Evolutionary conservation across 2,329 filamentous ascomycete species (phyloP).

Genomic region (Exophiala mesophila): DNA sequence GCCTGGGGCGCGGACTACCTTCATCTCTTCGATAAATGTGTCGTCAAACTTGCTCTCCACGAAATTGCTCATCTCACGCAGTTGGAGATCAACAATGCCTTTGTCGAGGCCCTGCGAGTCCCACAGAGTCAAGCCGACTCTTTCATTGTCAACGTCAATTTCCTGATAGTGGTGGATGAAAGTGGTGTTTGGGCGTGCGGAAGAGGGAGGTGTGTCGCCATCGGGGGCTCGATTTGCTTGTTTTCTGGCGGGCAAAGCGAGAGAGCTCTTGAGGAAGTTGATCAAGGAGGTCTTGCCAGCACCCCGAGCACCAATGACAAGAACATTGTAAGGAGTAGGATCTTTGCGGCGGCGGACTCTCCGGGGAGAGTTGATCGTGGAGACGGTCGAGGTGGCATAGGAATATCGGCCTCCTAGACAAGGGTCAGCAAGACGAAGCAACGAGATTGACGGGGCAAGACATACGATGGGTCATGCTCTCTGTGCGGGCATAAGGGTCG

Average conservation of each 20-base stretch:
- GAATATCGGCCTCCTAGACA: conserved; percentile 68
- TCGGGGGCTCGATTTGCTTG: conserved; percentile 56
- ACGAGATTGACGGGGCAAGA: conserved; percentile 1
- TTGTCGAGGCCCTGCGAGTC: conserved; percentile 94
- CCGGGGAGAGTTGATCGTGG: conserved; percentile 86
- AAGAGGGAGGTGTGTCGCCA: conserved; percentile 46
- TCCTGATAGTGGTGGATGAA: conserved; percentile 89
- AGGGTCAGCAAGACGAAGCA: neutral
- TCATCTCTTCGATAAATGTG: conserved; percentile 95
- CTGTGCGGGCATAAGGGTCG: conserved; percentile 75
- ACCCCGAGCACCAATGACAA: conserved; percentile 81
- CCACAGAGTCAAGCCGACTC: conserved; percentile 90
- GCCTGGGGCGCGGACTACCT: conserved; percentile 87
- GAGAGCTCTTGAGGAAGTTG: conserved; percentile 83
- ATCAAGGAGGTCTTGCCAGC: conserved; percentile 96
- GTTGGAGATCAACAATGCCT: conserved; percentile 88
- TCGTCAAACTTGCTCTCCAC: conserved; percentile 98
- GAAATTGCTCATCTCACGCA: conserved; percentile 86
- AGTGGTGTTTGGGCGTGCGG: conserved; percentile 54
- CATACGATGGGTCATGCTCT: conserved; percentile 88
- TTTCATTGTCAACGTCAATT: conserved; percentile 87
- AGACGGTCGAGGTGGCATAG: conserved; percentile 87
- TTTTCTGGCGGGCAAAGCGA: conserved; percentile 79
- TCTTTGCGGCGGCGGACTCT: conserved; percentile 92
- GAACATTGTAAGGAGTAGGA: conserved; percentile 93